Evolutionary conservation across 208 protist species (phyloP).

Genomic region (Phytomonas sp.): DNA sequence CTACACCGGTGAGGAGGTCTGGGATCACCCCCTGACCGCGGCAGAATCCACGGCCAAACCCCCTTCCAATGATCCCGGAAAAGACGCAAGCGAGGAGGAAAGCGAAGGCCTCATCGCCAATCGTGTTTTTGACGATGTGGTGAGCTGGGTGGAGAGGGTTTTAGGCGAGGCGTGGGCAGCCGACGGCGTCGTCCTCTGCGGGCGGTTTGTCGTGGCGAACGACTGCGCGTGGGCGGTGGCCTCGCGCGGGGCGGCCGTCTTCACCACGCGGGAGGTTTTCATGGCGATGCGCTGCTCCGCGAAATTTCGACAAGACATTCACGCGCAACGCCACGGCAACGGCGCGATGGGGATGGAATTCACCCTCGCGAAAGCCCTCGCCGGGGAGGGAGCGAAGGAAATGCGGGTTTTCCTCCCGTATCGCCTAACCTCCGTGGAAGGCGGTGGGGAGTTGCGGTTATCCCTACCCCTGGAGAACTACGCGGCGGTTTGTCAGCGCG

Average conservation of each 20-base stretch:
- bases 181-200: constrained; percentile 71
- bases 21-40: constrained; percentile 11
- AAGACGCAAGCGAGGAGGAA: constrained; percentile 5
- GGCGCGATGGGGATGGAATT: constrained; percentile 24
- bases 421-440: constrained; percentile 15
- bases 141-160: constrained; percentile 37
- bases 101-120: constrained; percentile 5
- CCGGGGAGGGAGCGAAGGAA: constrained; percentile 39
- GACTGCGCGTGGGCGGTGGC: constrained; percentile 70
- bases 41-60: background rate
- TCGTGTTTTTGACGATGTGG: constrained; percentile 37
- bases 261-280: constrained; percentile 58
- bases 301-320: constrained; percentile 67
- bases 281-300: constrained; percentile 70
- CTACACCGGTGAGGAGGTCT: constrained; percentile 77
- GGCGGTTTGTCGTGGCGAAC: constrained; percentile 64
- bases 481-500: constrained; percentile 57
- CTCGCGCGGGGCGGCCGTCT: constrained; percentile 44
- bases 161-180: constrained; percentile 23
- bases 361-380: constrained; percentile 50
- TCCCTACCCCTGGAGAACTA: constrained; percentile 19
- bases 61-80: background rate
- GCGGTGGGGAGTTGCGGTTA: background rate
- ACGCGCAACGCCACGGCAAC: constrained; percentile 26
- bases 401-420: constrained; percentile 70